Evolutionary conservation across 257 asterid species (phyloP).

Genomic region (Lavandula angustifolia): DNA sequence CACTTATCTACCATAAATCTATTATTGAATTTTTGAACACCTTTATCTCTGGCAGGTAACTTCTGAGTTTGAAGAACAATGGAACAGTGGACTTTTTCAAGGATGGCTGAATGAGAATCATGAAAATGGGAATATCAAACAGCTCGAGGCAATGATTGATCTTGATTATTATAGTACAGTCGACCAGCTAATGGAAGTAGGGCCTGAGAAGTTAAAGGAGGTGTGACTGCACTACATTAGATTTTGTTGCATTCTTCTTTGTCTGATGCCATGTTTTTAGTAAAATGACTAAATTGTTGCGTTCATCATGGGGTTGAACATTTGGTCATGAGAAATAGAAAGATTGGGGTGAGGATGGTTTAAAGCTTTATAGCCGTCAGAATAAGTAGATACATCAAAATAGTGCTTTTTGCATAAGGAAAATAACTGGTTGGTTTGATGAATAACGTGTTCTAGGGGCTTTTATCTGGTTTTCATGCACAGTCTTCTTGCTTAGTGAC

Average conservation of each 20-base stretch:
- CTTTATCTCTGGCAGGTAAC: constrained; percentile 48
- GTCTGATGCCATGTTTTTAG: constrained; percentile 8
- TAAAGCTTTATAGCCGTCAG: constrained; percentile 12
- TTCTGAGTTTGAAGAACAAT: constrained; percentile 83
- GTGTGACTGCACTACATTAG: constrained; percentile 36
- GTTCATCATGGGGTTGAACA: background rate
- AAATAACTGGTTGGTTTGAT: background rate
- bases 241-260: constrained; percentile 6
- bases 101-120: constrained; percentile 77
- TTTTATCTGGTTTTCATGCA: constrained; percentile 6
- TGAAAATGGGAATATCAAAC: constrained; percentile 57
- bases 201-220: constrained; percentile 92
- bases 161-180: constrained; percentile 77
- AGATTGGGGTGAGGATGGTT: constrained; percentile 5
- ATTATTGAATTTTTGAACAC: constrained; percentile 24
- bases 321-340: background rate
- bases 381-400: too few species aligned
- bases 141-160: constrained; percentile 63
- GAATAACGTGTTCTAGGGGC: constrained; percentile 1
- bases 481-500: constrained; percentile 8
- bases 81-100: constrained; percentile 65
- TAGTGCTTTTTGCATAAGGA: constrained; percentile 15
- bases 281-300: constrained; percentile 8
- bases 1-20: background rate
- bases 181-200: constrained; percentile 81